Percentiles rank a stretch among this genome's conserved stretches.
Evolutionary conservation across 1,139 yeast species (phyloP).

Genomic region (Nakaseomyces sp.): DNA sequence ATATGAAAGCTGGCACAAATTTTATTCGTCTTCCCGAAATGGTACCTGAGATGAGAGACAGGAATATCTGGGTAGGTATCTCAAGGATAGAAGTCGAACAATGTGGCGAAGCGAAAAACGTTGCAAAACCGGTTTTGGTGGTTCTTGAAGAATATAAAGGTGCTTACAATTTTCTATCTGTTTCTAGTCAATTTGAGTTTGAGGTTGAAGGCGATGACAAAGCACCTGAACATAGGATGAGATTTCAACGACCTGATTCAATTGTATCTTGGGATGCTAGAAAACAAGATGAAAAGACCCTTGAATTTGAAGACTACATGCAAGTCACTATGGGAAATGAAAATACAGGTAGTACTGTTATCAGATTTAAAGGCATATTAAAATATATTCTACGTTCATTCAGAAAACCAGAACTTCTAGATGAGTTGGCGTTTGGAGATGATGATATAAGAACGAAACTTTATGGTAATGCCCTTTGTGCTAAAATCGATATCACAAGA

Average conservation of each 20-base stretch:
- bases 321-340: slow-evolving; percentile 40
- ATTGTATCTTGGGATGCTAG: slow-evolving; percentile 40
- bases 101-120: slow-evolving; percentile 36
- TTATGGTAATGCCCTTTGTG: background rate
- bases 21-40: slow-evolving; percentile 35
- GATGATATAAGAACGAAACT: background rate
- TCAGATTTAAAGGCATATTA: slow-evolving; percentile 37
- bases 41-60: slow-evolving; percentile 31
- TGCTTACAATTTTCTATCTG: slow-evolving; percentile 20
- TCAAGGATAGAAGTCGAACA: slow-evolving; percentile 34
- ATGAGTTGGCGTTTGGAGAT: background rate
- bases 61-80: slow-evolving; percentile 44
- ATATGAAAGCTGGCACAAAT: slow-evolving; percentile 45
- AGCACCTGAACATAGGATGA: background rate
- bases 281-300: slow-evolving; percentile 10
- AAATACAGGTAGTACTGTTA: slow-evolving; percentile 36
- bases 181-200: background rate
- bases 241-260: slow-evolving; percentile 37
- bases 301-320: slow-evolving; percentile 35
- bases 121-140: slow-evolving; percentile 42
- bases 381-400: slow-evolving; percentile 30
- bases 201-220: background rate
- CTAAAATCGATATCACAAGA: background rate
- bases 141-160: slow-evolving; percentile 38
- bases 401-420: background rate